Percentiles rank a stretch among this genome's conserved stretches.
phyloP scores from a whole-genome alignment of 2,329 filamentous ascomycete species.

The Chaetothyriales sp. region DNA sequence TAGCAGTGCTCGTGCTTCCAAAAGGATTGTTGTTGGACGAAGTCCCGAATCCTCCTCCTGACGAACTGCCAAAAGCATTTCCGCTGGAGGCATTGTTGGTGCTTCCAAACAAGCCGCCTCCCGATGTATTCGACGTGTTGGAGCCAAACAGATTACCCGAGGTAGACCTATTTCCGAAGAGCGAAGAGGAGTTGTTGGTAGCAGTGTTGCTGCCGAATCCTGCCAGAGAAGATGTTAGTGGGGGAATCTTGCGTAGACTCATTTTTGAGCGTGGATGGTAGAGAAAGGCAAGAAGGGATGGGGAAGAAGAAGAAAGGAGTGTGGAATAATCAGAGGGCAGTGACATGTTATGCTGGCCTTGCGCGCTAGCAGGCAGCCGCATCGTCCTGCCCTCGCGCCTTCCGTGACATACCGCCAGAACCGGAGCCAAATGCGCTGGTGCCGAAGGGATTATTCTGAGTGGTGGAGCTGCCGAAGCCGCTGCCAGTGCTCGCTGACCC shows the following conservation, averaged over 20 bases:
- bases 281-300: background rate
- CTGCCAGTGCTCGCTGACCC: conserved; percentile 12
- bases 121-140: conserved; percentile 10
- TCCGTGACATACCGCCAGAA: background rate
- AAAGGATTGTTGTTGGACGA: conserved; percentile 12
- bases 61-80: conserved; percentile 8
- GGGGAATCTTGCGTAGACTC: background rate
- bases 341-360: conserved; percentile 1
- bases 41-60: conserved; percentile 10
- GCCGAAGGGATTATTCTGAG: conserved; percentile 14
- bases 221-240: conserved; percentile 2
- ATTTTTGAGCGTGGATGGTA: background rate
- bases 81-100: conserved; percentile 8
- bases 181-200: conserved; percentile 8
- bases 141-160: conserved; percentile 13
- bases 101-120: conserved; percentile 13
- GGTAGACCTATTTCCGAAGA: conserved; percentile 14
- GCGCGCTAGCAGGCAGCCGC: conserved; percentile 8
- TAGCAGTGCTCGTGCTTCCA: conserved; percentile 18
- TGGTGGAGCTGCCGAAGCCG: conserved; percentile 15
- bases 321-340: background rate
- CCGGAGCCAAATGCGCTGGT: conserved; percentile 9
- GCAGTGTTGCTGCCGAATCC: conserved; percentile 12
- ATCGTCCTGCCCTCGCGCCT: conserved; percentile 1
- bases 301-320: background rate